Conservation (phyloP, 2,329 filamentous ascomycete genomes). For the Cucurbitaria berberidis region DNA sequence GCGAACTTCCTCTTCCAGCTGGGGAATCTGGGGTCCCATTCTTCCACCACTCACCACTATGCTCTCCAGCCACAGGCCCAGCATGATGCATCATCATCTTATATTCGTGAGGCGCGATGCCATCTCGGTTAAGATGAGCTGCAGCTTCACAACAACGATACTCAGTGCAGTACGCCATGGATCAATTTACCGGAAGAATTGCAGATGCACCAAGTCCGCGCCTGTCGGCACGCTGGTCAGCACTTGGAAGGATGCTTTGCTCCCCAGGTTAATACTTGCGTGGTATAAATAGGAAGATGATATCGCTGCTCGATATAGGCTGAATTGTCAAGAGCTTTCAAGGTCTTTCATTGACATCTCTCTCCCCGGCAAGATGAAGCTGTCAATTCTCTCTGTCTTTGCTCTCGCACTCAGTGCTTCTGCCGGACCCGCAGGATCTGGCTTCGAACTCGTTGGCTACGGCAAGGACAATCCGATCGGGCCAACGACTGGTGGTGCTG, state of each 20-base stretch:
- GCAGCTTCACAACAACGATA: slow-evolving; percentile 4
- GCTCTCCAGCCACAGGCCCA: slow-evolving; percentile 12
- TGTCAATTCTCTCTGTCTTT: slow-evolving; percentile 27
- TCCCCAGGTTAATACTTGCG: background rate
- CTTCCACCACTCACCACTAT: slow-evolving; percentile 29
- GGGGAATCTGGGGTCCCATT: slow-evolving; percentile 23
- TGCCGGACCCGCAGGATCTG: slow-evolving; percentile 23
- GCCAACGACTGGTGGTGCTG: slow-evolving; percentile 41
- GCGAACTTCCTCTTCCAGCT: slow-evolving; percentile 18
- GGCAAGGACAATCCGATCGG: slow-evolving; percentile 45
- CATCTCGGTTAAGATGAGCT: slow-evolving; percentile 10
- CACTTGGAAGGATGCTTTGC: background rate
- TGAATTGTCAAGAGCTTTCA: background rate
- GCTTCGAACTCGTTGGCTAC: slow-evolving; percentile 41
- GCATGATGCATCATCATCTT: slow-evolving; percentile 12
- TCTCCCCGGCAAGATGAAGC: slow-evolving; percentile 31
- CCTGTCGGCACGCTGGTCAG: background rate
- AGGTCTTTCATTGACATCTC: background rate
- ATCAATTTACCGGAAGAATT: slow-evolving; percentile 23
- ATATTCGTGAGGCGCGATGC: slow-evolving; percentile 11
- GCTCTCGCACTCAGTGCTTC: slow-evolving; percentile 22
- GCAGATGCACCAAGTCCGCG: background rate
- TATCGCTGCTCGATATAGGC: background rate
- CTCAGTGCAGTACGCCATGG: slow-evolving; percentile 7
- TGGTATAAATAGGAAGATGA: background rate